Evolutionary conservation across 2,329 filamentous ascomycete genomes (phyloP).

Genomic region (Sphaerulina populicola): DNA sequence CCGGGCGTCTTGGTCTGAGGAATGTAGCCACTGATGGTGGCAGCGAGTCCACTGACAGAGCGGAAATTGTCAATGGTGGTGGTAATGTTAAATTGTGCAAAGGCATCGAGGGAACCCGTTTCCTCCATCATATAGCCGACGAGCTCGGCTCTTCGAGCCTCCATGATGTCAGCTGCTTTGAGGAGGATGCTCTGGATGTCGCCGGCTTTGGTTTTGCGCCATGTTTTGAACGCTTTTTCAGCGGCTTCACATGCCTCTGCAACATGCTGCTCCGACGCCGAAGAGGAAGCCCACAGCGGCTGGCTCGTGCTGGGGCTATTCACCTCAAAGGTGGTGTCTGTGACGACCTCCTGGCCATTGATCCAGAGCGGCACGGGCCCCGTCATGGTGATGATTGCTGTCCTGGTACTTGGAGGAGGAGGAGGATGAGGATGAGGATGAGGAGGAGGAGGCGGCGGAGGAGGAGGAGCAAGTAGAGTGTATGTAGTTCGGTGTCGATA

Average conservation of each 20-base stretch:
- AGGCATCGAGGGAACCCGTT: slow-evolving; percentile 44
- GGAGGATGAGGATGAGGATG: too few species aligned
- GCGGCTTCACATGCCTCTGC: slow-evolving; percentile 53
- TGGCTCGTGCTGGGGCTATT: slow-evolving; percentile 48
- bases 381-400: slow-evolving; percentile 4
- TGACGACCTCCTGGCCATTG: slow-evolving; percentile 42
- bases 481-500: neutral
- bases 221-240: slow-evolving; percentile 58
- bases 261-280: slow-evolving; percentile 50
- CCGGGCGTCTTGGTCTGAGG: slow-evolving; percentile 44
- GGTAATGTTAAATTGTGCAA: slow-evolving; percentile 37
- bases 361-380: slow-evolving; percentile 39
- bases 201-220: slow-evolving; percentile 55
- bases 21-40: slow-evolving; percentile 43
- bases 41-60: slow-evolving; percentile 46
- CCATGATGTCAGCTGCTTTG: slow-evolving; percentile 58
- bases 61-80: slow-evolving; percentile 40
- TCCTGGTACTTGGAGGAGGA: neutral
- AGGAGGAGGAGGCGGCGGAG: too few species aligned
- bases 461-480: neutral
- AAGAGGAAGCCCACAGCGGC: slow-evolving; percentile 48
- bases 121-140: slow-evolving; percentile 51
- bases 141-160: slow-evolving; percentile 53
- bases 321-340: slow-evolving; percentile 48
- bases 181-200: slow-evolving; percentile 61